Evolutionary conservation across 495 filamentous ascomycete species (phyloP).

Genomic region (Filosporella fistucella): DNA sequence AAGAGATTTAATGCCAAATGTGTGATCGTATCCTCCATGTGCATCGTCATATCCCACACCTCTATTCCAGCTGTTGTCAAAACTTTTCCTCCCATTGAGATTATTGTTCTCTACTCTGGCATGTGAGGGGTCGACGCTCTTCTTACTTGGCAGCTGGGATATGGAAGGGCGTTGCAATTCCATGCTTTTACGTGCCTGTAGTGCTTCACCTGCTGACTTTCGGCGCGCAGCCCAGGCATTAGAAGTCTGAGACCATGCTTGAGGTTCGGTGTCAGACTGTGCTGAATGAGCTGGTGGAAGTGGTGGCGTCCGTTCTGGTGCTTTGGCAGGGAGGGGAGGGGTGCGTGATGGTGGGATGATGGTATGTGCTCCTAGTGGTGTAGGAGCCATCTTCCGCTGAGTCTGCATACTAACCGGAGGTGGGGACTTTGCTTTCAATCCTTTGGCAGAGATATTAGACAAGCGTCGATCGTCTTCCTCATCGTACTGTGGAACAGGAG

Average conservation of each 20-base stretch:
- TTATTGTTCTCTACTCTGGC: neutral
- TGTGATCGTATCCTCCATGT: conserved; percentile 2
- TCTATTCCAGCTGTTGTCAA: neutral
- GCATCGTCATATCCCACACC: neutral
- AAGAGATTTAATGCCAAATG: neutral
- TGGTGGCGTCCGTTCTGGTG: neutral
- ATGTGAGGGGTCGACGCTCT: neutral
- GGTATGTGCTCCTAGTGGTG: neutral
- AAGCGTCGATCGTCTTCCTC: neutral
- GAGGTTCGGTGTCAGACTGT: neutral
- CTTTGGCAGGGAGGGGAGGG: neutral
- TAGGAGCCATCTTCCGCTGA: neutral
- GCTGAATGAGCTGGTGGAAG: neutral
- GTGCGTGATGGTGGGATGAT: neutral
- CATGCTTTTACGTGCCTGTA: conserved; percentile 1
- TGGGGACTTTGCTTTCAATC: neutral
- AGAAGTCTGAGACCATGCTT: neutral
- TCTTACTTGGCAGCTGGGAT: too few relatives aligned
- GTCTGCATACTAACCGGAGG: conserved; percentile 6
- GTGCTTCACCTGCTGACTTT: conserved; percentile 2
- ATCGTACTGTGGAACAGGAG: too few relatives aligned
- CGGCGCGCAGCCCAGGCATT: neutral
- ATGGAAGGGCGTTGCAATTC: neutral
- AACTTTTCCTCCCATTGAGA: neutral
- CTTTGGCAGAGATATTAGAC: neutral